Evolutionary conservation across 495 filamentous ascomycete genomes (phyloP), one percentile per base, ranked within the genome.

Genomic region (Staphylotrichum longicolle): DNA sequence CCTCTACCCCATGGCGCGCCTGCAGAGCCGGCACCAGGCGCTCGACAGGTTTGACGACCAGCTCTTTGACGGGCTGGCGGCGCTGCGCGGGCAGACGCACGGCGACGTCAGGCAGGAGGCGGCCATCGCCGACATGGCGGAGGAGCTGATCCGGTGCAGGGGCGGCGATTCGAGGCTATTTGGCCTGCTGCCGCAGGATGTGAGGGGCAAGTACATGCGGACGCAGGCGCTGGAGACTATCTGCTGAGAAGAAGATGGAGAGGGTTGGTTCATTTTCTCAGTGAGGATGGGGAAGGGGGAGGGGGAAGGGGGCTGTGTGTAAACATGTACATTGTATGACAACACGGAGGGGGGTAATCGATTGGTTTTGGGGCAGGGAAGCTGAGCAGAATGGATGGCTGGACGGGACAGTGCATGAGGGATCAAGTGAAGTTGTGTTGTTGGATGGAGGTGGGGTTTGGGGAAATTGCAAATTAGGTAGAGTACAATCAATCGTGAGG

Each of bases 71-170:
- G 83, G 86, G 14, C 76, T 96, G 42, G 82, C 83, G 3, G 79
- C 80, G 33, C 82, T 91, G 75, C 78, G 85, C 57, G 81, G 82
- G 50, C 80, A 78, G 55, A 79, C 75, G 74, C 64, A 80, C 73
- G 70, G 80, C 62, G 63, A 78, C 73, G 37, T 81, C 61, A 60
- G 62, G 57, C 80, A 83, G 57, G 79, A 84, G 55, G 82, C 86
- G 65, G 84, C 82, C n/a, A 78, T 95, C 47, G 85, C 89, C 68
- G 88, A 96, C 71, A 88, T 86, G 69, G 92, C 91, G 52, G 90
- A 90, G 68, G 70, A 69, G 42, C 35, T 74, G 57, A 69, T 74
- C 9, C 44, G 57, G 61, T 51, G 59, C 2, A 60, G 55, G 61
- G 65, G 67, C 5, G 65, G 57, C 0, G 69, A 73, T 59, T 33